Conservation (phyloP, 2,329 filamentous ascomycete species). For the Paracamarosporium sp. region DNA sequence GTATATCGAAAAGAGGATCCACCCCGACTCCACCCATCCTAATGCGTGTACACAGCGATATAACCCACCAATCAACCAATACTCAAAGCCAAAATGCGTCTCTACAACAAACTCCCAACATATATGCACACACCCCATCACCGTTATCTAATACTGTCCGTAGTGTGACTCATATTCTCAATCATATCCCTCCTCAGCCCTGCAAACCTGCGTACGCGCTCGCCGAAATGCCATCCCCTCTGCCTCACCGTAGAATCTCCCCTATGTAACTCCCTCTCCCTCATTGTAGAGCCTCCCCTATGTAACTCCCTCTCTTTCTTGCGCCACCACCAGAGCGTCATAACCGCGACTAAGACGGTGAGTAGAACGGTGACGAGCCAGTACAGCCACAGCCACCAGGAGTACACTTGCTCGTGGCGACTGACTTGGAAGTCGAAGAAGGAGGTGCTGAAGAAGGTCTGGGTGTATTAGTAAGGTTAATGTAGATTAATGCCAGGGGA, state of each 20-base stretch:
- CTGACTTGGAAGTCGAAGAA: conserved; percentile 26
- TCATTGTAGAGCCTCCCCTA: no score
- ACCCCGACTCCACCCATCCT: no score
- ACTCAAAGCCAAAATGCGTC: no score
- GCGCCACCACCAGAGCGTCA: conserved; percentile 22
- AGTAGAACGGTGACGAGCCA: conserved; percentile 21
- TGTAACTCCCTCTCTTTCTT: conserved; percentile 20
- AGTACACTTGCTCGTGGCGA: conserved; percentile 15
- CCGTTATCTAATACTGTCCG: no score
- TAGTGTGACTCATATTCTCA: background rate
- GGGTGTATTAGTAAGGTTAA: background rate
- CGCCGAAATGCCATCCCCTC: background rate
- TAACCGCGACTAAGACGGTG: conserved; percentile 12
- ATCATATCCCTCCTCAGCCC: background rate
- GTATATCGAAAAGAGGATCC: no score
- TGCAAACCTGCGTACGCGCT: background rate
- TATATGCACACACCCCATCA: no score
- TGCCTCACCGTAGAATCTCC: background rate
- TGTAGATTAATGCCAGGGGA: no score
- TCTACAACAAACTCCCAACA: no score
- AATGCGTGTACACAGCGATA: no score
- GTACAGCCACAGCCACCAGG: conserved; percentile 28
- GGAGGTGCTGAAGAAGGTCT: conserved; percentile 30
- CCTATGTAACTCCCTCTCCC: conserved; percentile 16
- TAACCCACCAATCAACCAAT: no score